A percentile compares a stretch with the other conserved stretches of the same genome.
phyloP scores from a whole-genome alignment of 768 basidiomycete genomes.

The Dentipellis fragilis region DNA sequence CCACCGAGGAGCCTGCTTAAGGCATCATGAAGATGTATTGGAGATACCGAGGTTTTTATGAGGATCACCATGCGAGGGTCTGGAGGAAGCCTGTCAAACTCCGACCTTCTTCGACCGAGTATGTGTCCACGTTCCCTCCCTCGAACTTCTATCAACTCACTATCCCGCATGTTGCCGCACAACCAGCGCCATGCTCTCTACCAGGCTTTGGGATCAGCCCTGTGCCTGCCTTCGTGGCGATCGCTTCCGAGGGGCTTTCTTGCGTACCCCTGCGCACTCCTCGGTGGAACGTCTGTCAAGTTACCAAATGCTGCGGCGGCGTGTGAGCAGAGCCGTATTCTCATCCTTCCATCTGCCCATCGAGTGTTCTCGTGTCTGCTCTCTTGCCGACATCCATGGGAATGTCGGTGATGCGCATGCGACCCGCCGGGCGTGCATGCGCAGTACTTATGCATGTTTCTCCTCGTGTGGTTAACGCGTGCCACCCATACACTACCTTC shows the following conservation, averaged over 20 bases:
- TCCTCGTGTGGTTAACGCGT: not conserved
- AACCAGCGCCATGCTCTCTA: not conserved
- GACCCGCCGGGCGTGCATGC: not conserved
- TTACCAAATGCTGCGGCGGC: too few species aligned
- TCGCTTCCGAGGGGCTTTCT: not conserved
- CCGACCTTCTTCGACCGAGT: not conserved
- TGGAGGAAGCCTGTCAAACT: not conserved
- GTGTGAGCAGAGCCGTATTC: too few species aligned
- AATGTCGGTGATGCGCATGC: not conserved
- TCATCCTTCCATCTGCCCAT: not conserved
- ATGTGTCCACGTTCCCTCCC: not conserved
- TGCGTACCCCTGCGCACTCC: too few species aligned
- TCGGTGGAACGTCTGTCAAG: too few species aligned
- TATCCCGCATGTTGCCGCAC: not conserved
- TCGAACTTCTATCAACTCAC: not conserved
- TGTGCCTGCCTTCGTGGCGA: not conserved
- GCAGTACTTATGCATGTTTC: not conserved
- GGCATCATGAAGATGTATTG: too few species aligned
- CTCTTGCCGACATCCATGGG: not conserved
- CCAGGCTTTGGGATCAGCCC: not conserved
- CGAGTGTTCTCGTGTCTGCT: not conserved
- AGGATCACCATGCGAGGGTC: not conserved
- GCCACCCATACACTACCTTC: not conserved
- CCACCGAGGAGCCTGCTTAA: too few species aligned
- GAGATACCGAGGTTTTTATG: not conserved